Evolutionary conservation across 768 basidiomycete species (phyloP).

Genomic region (Steccherinum ochraceum): DNA sequence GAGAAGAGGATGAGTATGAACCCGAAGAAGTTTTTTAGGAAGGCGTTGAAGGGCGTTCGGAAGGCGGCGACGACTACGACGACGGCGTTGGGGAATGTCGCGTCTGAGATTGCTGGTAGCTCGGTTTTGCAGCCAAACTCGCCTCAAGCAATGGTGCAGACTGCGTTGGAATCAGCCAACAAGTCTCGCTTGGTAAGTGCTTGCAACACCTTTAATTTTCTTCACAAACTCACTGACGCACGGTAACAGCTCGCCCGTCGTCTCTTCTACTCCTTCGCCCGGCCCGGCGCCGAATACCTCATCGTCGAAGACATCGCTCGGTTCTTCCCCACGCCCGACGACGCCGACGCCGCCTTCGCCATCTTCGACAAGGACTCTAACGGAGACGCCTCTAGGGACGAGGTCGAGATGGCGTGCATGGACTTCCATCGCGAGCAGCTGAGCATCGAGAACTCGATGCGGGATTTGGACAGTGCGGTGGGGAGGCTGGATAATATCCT

Average conservation of each 20-base stretch:
- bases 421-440: constrained; percentile 83
- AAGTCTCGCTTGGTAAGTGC: constrained; percentile 59
- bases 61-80: constrained; percentile 77
- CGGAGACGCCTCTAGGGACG: constrained; percentile 65
- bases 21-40: constrained; percentile 61
- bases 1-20: constrained; percentile 36
- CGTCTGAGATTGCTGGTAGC: constrained; percentile 55
- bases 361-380: constrained; percentile 70
- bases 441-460: constrained; percentile 80
- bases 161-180: constrained; percentile 72
- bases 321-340: constrained; percentile 63
- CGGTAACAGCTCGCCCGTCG: constrained; percentile 64
- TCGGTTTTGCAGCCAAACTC: constrained; percentile 88
- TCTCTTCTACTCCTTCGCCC: constrained; percentile 80
- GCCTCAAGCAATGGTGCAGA: constrained; percentile 73
- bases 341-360: constrained; percentile 59
- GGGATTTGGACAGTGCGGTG: constrained; percentile 85
- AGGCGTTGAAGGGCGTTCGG: constrained; percentile 63
- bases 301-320: constrained; percentile 61
- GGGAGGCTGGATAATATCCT: constrained; percentile 82
- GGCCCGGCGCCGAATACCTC: constrained; percentile 51
- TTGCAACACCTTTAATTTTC: neutral
- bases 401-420: constrained; percentile 69
- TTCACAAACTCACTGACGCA: neutral
- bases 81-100: constrained; percentile 61